Base-by-base conservation (phyloP, 305 asterid species). In the Rubia tinctorum region DNA sequence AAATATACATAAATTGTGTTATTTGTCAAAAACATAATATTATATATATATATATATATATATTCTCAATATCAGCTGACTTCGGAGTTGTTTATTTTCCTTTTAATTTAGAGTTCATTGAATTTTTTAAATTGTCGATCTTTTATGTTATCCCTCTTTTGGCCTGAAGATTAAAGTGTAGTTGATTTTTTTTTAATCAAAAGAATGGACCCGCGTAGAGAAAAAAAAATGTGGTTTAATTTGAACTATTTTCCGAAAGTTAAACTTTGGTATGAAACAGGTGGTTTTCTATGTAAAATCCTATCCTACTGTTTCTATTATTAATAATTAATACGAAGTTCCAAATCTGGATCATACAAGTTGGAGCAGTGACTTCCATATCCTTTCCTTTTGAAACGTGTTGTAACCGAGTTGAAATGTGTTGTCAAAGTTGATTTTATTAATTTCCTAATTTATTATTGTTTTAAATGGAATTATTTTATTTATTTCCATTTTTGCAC, bases 91-190 rank as follows among this genome's bases (percentile, higher is more conserved):
- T 3, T 30, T 3, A 30, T 30, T 30, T 30, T 30, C 34, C 34
- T 30, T 30, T 30, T 30, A 30, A 1, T 30, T 30, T 30, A 3
- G 34, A 30, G 49, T 44, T 44, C 49, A 44, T 44, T 30, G 49
- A 44, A 44, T 44, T 14, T 45, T 27, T 11, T 25, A 5, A 10
- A 42, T 49, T 12, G 47, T 51, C 11, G 7, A 80, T 70, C 30
- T 60, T 80, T n/a, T 45, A 73, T 37, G 74, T 72, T 67, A n/a
- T n/a, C n/a, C 63, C 76, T 68, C 2, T 73, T 79, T 81, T 71
- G 22, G 75, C 81, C 62, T 30, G 14, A 42, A 59, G 8, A 15
- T n/a, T 39, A 39, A 51, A 64, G 13, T 23, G 70, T 30, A 23
- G 49, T 12, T 40, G 15, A 62, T 71, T 43, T 70, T 37, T 69